A percentile compares a stretch with the other conserved stretches of the same genome.
Conservation (phyloP, 805 yeast species). For the Myxozyma kluyveri region DNA sequence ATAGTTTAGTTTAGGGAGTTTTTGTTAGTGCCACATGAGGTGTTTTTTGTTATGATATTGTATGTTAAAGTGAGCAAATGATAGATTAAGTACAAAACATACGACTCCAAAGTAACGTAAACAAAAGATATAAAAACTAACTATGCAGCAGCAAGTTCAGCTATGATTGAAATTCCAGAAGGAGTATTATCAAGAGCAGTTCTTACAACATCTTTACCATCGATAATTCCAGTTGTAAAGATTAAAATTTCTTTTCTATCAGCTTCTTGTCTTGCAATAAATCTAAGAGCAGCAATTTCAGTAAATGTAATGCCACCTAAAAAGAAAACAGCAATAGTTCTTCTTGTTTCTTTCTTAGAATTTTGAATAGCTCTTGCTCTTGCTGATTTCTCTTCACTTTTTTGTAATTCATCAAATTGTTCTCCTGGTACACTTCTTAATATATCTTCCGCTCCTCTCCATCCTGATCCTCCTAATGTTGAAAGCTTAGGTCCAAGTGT, state of each 20-base stretch:
- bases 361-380: constrained; percentile 26
- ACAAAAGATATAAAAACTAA: not conserved
- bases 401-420: constrained; percentile 37
- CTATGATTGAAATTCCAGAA: not conserved
- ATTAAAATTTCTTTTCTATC: constrained; percentile 44
- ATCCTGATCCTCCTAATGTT: constrained; percentile 33
- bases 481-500: constrained; percentile 22
- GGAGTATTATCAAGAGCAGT: constrained; percentile 24
- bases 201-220: constrained; percentile 43
- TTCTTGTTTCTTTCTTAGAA: constrained; percentile 31
- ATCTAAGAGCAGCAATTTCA: constrained; percentile 71
- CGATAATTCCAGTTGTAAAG: constrained; percentile 49
- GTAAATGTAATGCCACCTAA: constrained; percentile 86
- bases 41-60: not conserved
- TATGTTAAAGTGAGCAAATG: not conserved
- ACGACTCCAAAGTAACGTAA: not conserved
- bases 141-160: not conserved
- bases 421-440: constrained; percentile 41
- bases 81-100: not conserved
- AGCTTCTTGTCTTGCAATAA: constrained; percentile 47
- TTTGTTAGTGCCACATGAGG: not conserved
- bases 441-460: constrained; percentile 45
- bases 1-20: not conserved
- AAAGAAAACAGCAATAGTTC: constrained; percentile 50
- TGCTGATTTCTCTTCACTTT: constrained; percentile 25